A percentile compares a stretch with the other conserved stretches of the same genome.
phyloP scores from a whole-genome alignment of 768 basidiomycete species.

The Lepiota brunneoincarnata region DNA sequence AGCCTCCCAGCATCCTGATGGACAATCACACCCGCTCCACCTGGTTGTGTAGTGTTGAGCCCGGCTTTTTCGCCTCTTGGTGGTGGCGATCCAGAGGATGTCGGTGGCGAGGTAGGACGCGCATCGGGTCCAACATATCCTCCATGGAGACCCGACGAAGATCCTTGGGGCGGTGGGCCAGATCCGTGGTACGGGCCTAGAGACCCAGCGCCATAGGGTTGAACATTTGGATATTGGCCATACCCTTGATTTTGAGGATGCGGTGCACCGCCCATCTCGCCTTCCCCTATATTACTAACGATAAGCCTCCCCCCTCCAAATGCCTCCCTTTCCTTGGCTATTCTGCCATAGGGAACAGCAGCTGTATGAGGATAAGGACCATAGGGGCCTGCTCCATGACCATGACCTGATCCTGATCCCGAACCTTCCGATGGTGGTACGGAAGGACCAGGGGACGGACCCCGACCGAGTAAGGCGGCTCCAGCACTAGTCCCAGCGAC shows the following conservation, averaged over 20 bases:
- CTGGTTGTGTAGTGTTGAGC: background rate
- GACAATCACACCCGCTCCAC: constrained; percentile 2
- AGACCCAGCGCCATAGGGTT: too few species aligned
- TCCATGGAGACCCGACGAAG: too few species aligned
- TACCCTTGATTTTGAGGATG: background rate
- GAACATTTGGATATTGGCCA: background rate
- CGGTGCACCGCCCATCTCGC: background rate
- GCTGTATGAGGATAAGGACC: background rate
- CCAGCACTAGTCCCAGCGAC: background rate
- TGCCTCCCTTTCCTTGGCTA: constrained; percentile 24
- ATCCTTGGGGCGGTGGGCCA: too few species aligned
- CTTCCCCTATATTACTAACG: constrained; percentile 4
- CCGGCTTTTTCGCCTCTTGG: background rate
- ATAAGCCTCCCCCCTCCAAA: constrained; percentile 6
- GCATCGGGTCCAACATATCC: too few species aligned
- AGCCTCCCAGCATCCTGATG: constrained; percentile 14
- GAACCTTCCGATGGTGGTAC: constrained; percentile 9
- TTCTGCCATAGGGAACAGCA: background rate
- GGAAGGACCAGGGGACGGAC: constrained; percentile 5
- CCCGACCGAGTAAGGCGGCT: background rate
- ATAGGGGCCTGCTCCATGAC: background rate
- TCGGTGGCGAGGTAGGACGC: too few species aligned
- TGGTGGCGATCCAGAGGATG: too few species aligned
- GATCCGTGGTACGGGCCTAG: too few species aligned
- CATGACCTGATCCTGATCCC: background rate